Evolutionary conservation across 306 rosid species (phyloP), one percentile per base, ranked within the genome.

Genomic region (Vigna trinervia): DNA sequence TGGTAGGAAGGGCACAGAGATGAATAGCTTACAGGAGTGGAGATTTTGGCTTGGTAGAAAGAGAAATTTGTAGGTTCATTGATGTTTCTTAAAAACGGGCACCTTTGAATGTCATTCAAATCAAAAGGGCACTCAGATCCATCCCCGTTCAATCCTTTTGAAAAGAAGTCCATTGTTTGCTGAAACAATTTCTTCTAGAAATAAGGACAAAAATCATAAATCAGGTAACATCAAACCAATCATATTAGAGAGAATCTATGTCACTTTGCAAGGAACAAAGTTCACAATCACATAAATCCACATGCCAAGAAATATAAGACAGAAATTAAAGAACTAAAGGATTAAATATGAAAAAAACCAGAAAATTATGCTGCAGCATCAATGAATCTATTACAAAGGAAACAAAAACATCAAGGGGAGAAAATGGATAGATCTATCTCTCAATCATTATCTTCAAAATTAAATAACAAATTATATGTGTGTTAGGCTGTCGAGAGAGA

Each of bases 51-150:
- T 26, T 88, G 66, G 69, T 86, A 77, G 82, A 90, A 90, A 62
- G 91, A 89, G 85, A 93, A 87, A 75, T 81, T 84, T 22, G 98
- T 88, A 70, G 93, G 86, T 78, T 85, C 87, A 28, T 85, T 83
- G 79, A 89, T 83, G 81, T 88, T 89, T 76, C 87, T 85, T 68
- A 93, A 83, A 82, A 93, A 93, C 15, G 98, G 98, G 78, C 94
- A 93, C 85, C 77, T 86, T 57, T 84, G 89, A 23, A 90, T 81
- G 85, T 87, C 92, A 45, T 83, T 83, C 58, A 68, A 62, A 75
- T 85, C 89, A 82, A 88, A 87, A 56, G 91, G 79, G 82, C 90
- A 87, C 65, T 84, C 92, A 20, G 84, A 73, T 76, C 30, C 83
- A 67, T 86, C 83, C 36, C 80, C 87, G 34, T 78, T 83, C 69